Evolutionary conservation across 169 alveolate species (phyloP).

Genomic region (Hepatocystis sp.): DNA sequence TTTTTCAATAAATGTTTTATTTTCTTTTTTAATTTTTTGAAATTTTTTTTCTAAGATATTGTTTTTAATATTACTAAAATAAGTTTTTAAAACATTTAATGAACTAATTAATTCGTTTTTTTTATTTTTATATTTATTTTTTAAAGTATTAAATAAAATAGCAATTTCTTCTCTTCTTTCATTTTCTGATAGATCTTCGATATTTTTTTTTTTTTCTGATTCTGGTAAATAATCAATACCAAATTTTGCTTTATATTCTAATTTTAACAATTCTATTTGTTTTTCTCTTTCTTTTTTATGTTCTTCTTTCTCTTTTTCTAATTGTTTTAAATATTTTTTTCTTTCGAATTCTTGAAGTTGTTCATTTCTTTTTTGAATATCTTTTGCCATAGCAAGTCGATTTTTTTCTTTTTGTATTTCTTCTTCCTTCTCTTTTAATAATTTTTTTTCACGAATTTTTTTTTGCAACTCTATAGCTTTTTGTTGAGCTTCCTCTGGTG

Average conservation of each 20-base stretch:
- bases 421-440: constrained; percentile 70
- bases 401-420: constrained; percentile 63
- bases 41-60: constrained; percentile 64
- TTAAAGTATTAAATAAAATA: constrained; percentile 58
- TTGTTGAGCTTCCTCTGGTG: constrained; percentile 66
- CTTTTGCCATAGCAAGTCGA: constrained; percentile 71
- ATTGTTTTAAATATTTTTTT: constrained; percentile 28
- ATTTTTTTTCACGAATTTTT: constrained; percentile 64
- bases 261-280: constrained; percentile 54
- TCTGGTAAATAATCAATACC: constrained; percentile 45
- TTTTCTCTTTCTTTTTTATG: constrained; percentile 74
- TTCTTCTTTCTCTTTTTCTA: constrained; percentile 69
- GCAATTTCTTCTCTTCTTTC: constrained; percentile 72
- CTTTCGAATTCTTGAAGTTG: constrained; percentile 74
- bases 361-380: constrained; percentile 68
- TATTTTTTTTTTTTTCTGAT: constrained; percentile 30
- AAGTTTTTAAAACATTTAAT: constrained; percentile 36
- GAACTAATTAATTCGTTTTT: constrained; percentile 46
- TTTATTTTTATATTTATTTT: constrained; percentile 59
- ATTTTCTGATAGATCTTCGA: constrained; percentile 61
- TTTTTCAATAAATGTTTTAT: constrained; percentile 62
- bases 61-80: constrained; percentile 41
- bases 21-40: constrained; percentile 69
- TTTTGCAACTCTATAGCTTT: constrained; percentile 70
- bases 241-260: constrained; percentile 75